Evolutionary conservation across 768 basidiomycete species (phyloP).

Genomic region (Neoboletus subvelutipes): DNA sequence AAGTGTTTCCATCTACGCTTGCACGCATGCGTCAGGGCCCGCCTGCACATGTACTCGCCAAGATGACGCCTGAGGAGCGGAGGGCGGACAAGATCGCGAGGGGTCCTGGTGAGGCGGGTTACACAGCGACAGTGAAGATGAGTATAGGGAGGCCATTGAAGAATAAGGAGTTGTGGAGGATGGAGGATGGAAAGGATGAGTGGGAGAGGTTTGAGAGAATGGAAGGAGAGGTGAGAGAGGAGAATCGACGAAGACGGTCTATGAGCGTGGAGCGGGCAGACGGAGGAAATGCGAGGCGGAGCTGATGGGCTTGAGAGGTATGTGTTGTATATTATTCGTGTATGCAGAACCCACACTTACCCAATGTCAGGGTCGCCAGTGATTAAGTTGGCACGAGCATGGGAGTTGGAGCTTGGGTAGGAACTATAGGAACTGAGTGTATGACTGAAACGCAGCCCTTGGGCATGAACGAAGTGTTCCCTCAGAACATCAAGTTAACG

Average conservation of each 20-base stretch:
- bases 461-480: too few species aligned
- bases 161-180: constrained; percentile 34
- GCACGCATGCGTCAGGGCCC: constrained; percentile 52
- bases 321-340: not conserved
- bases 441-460: too few species aligned
- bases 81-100: constrained; percentile 49
- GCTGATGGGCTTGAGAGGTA: constrained; percentile 3
- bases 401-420: too few species aligned
- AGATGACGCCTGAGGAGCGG: constrained; percentile 50
- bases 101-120: constrained; percentile 65
- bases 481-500: too few species aligned
- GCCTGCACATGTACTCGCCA: constrained; percentile 57
- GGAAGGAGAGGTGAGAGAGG: constrained; percentile 29
- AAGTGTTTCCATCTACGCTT: constrained; percentile 50
- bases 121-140: constrained; percentile 64
- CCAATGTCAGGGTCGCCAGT: not conserved
- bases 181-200: constrained; percentile 33
- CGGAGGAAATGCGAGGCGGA: not conserved
- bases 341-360: not conserved
- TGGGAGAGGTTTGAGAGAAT: constrained; percentile 26
- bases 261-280: not conserved
- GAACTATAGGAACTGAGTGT: too few species aligned
- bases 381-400: too few species aligned
- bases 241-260: constrained; percentile 27
- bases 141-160: constrained; percentile 50